Conservation (phyloP, 2,329 filamentous ascomycete genomes). For the Trichoderma pleuroti region DNA sequence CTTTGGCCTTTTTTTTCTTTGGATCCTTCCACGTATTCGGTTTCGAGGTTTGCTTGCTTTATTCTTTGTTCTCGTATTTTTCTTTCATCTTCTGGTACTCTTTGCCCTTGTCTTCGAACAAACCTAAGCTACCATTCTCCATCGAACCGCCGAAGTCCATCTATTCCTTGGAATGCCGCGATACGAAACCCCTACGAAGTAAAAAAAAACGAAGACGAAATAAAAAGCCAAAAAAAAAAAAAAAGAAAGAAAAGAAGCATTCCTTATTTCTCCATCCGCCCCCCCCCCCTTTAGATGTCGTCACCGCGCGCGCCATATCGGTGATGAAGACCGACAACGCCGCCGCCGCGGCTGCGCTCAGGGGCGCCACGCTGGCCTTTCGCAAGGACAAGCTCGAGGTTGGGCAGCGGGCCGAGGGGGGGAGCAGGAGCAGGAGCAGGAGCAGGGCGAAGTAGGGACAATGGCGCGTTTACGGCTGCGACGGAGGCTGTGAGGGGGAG, state of each 20-base stretch:
- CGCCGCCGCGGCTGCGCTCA: slow-evolving; percentile 44
- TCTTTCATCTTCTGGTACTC: not conserved
- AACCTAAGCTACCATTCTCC: not conserved
- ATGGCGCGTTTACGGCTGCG: slow-evolving; percentile 45
- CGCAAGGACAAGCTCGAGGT: slow-evolving; percentile 29
- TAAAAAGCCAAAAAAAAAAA: not conserved
- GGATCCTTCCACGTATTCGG: slow-evolving; percentile 13
- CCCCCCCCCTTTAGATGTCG: slow-evolving; percentile 21
- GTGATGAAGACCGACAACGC: slow-evolving; percentile 39
- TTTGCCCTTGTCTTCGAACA: not conserved
- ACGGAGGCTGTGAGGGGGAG: slow-evolving; percentile 34
- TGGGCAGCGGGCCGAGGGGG: slow-evolving; percentile 15
- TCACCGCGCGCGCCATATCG: slow-evolving; percentile 20
- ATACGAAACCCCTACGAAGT: not conserved
- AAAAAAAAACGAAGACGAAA: not conserved
- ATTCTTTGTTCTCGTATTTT: not conserved
- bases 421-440: not conserved
- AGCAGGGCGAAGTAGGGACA: slow-evolving; percentile 23
- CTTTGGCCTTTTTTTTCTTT: not conserved
- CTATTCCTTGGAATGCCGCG: not conserved
- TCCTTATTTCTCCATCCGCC: not conserved
- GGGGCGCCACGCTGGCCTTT: slow-evolving; percentile 55
- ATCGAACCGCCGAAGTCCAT: not conserved
- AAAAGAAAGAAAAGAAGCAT: not conserved
- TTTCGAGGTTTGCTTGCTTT: not conserved